Evolutionary conservation across 176 grass and related monocot genomes (phyloP).

Genomic region (Aegilops longissima): DNA sequence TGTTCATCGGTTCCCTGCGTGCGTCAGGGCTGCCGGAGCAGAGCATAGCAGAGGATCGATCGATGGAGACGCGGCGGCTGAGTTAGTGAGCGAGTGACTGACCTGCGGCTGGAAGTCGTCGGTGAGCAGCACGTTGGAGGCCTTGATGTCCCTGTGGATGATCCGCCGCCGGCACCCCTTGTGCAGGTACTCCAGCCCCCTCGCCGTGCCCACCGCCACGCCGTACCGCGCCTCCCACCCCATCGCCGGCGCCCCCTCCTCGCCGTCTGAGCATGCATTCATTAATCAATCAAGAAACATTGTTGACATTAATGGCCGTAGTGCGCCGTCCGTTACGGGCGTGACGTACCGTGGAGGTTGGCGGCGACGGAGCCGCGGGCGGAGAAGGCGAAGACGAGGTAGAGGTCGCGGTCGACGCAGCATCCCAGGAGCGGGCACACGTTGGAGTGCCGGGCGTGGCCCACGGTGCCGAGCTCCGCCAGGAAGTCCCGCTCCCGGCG

Average conservation of each 20-base stretch:
- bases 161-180: slow-evolving; percentile 87
- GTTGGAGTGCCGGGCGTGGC: slow-evolving; percentile 81
- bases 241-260: slow-evolving; percentile 46
- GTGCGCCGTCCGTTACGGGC: neutral
- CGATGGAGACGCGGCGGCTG: no score
- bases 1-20: no score
- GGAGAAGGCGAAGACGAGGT: slow-evolving; percentile 81
- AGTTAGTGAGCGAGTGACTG: neutral
- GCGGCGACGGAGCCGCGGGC: slow-evolving; percentile 81
- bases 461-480: slow-evolving; percentile 79
- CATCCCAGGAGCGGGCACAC: slow-evolving; percentile 72
- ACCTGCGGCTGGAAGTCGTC: slow-evolving; percentile 79
- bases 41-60: no score
- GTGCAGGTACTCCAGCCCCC: slow-evolving; percentile 85
- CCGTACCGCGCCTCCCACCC: slow-evolving; percentile 60
- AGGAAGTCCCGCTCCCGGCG: slow-evolving; percentile 84
- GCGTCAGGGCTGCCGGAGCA: no score
- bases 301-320: no score
- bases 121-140: slow-evolving; percentile 84
- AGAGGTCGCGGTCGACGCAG: slow-evolving; percentile 83
- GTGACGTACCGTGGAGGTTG: slow-evolving; percentile 46
- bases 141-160: slow-evolving; percentile 95
- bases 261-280: slow-evolving; percentile 19
- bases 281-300: neutral
- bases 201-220: slow-evolving; percentile 74